Conservation (phyloP, 139 green algal genomes). For the Bryopsis sp. region DNA sequence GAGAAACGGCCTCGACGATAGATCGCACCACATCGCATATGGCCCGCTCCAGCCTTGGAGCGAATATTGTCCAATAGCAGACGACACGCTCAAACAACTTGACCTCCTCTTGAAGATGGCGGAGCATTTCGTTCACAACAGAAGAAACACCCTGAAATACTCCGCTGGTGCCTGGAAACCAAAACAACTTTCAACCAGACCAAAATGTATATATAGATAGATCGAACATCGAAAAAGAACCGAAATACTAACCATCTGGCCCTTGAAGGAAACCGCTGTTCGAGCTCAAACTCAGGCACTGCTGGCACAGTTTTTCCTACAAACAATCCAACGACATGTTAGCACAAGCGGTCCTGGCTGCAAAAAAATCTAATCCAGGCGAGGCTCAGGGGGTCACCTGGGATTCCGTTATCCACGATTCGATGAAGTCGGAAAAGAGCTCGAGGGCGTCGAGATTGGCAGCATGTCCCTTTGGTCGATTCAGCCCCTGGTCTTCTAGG, state of each 20-base stretch:
- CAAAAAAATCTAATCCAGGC: neutral
- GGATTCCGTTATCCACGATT: neutral
- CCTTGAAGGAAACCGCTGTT: too few relatives aligned
- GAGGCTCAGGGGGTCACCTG: neutral
- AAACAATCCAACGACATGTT: neutral
- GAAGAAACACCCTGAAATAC: neutral
- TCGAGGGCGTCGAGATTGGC: neutral
- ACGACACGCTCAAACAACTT: neutral
- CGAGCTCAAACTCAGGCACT: neutral
- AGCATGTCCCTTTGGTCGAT: neutral
- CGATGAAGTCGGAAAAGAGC: neutral
- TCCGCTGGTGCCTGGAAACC: neutral
- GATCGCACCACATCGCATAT: slow-evolving; percentile 6
- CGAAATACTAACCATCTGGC: too few relatives aligned
- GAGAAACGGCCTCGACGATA: neutral
- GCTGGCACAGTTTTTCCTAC: neutral
- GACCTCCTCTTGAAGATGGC: neutral
- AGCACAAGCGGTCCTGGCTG: neutral
- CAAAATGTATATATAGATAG: neutral
- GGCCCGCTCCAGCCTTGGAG: neutral
- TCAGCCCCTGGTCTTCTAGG: neutral
- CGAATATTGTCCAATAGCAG: neutral
- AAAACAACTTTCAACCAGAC: neutral
- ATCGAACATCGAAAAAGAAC: neutral
- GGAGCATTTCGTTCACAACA: neutral